Evolutionary conservation across 805 yeast species (phyloP).

Genomic region (Starmerella davenportii): DNA sequence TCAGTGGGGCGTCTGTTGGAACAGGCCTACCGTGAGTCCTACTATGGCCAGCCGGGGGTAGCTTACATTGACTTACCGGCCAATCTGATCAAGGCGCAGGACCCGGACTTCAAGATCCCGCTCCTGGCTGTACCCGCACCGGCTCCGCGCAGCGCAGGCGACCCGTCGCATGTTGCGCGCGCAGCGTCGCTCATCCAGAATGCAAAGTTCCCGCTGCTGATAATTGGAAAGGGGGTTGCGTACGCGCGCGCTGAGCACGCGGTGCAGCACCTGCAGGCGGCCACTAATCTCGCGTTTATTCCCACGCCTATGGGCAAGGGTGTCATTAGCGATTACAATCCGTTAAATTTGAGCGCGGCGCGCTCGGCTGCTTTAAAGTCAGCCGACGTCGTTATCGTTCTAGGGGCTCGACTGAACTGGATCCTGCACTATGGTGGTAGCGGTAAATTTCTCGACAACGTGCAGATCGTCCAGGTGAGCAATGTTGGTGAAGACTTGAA

Average conservation of each 20-base stretch:
- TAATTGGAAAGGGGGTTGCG: conserved; percentile 53
- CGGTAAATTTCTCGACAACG: conserved; percentile 33
- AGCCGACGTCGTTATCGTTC: conserved; percentile 41
- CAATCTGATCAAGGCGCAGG: conserved; percentile 30
- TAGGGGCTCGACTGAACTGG: conserved; percentile 61
- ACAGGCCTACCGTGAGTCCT: conserved; percentile 30
- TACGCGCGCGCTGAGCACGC: conserved; percentile 27
- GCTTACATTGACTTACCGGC: conserved; percentile 53
- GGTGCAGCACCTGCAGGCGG: conserved; percentile 28
- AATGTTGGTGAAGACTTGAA: conserved; percentile 37
- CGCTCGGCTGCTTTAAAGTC: conserved; percentile 38
- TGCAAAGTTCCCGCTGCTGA: conserved; percentile 34
- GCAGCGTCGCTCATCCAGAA: conserved; percentile 24
- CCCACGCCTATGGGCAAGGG: conserved; percentile 77
- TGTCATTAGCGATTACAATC: conserved; percentile 34
- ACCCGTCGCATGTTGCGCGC: conserved; percentile 21
- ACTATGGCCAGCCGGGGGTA: conserved; percentile 40
- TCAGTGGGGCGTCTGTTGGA: conserved; percentile 27
- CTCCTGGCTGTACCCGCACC: conserved; percentile 16
- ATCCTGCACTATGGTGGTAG: conserved; percentile 47
- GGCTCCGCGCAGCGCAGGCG: conserved; percentile 26
- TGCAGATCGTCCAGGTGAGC: conserved; percentile 41
- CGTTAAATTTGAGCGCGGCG: conserved; percentile 41
- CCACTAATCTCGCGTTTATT: conserved; percentile 35
- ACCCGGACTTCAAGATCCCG: not conserved